Evolutionary conservation across 805 yeast genomes (phyloP).

Genomic region (Nakazawaea populi): DNA sequence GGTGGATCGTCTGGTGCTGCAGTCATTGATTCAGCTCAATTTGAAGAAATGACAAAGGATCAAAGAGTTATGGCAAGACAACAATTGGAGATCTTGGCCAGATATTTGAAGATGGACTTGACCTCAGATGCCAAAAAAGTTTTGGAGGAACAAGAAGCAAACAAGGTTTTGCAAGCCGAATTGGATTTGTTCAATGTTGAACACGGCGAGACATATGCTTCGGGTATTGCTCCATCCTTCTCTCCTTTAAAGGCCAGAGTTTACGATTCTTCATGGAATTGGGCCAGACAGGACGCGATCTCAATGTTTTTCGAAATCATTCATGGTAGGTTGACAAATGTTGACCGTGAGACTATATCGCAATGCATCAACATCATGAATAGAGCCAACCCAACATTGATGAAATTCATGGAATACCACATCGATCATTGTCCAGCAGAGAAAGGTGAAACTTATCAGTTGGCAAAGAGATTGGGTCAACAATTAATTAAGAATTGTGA

Average conservation of each 20-base stretch:
- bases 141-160: constrained; percentile 80
- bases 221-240: constrained; percentile 86
- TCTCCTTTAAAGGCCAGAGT: constrained; percentile 91
- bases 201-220: constrained; percentile 89
- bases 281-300: constrained; percentile 98
- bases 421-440: constrained; percentile 78
- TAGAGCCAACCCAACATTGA: constrained; percentile 88
- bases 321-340: constrained; percentile 84
- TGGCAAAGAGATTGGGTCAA: constrained; percentile 85
- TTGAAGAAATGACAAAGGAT: constrained; percentile 74
- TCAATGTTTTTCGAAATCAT: constrained; percentile 93
- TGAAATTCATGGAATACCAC: constrained; percentile 94
- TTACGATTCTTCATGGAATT: constrained; percentile 98
- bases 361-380: constrained; percentile 98
- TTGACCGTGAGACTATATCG: constrained; percentile 93
- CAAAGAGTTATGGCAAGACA: constrained; percentile 66
- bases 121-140: constrained; percentile 85
- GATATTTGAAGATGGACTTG: constrained; percentile 89
- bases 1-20: constrained; percentile 72
- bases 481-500: constrained; percentile 94
- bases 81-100: constrained; percentile 88
- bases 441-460: constrained; percentile 88
- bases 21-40: constrained; percentile 90
- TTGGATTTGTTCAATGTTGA: constrained; percentile 87
- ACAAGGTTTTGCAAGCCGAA: constrained; percentile 78